These are phyloP conservation scores for Carex pumila DNA, from an alignment of 176 grass and related monocot genomes.

Conservation along the genomic window DNA sequence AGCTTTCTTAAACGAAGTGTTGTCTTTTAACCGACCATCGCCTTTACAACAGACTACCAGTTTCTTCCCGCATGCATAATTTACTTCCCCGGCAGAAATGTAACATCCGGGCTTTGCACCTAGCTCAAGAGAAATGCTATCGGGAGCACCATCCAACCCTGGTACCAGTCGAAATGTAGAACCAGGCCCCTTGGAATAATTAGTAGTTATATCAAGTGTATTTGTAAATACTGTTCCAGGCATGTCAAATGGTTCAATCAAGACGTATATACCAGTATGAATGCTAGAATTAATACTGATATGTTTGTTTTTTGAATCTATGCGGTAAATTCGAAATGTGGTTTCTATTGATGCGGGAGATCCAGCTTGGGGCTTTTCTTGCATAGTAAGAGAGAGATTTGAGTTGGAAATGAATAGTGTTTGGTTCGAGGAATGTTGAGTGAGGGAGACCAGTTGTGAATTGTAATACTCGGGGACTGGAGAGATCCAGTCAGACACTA, in stretches of 20 bases:
- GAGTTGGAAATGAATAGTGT: conserved; percentile 44
- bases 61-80: conserved; percentile 10
- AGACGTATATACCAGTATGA: background rate
- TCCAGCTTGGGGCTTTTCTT: conserved; percentile 38
- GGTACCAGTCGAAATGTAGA: conserved; percentile 36
- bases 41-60: conserved; percentile 33
- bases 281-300: background rate
- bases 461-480: conserved; percentile 44
- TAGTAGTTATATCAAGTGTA: conserved; percentile 27
- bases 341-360: conserved; percentile 42
- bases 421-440: conserved; percentile 29
- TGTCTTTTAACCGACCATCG: background rate
- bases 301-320: conserved; percentile 7
- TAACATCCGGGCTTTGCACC: conserved; percentile 46
- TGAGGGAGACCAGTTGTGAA: conserved; percentile 52
- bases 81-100: conserved; percentile 8
- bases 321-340: conserved; percentile 44
- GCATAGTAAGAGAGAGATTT: conserved; percentile 67
- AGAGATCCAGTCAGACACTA: conserved; percentile 55
- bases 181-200: background rate
- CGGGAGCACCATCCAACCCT: conserved; percentile 35
- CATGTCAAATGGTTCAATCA: conserved; percentile 65
- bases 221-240: conserved; percentile 57
- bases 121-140: conserved; percentile 56
- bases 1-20: conserved; percentile 28